Evolutionary conservation across 352 stramenopile genomes (phyloP), one percentile per base, ranked within the genome.

Genomic region (Globisporangium heterothallicum): DNA sequence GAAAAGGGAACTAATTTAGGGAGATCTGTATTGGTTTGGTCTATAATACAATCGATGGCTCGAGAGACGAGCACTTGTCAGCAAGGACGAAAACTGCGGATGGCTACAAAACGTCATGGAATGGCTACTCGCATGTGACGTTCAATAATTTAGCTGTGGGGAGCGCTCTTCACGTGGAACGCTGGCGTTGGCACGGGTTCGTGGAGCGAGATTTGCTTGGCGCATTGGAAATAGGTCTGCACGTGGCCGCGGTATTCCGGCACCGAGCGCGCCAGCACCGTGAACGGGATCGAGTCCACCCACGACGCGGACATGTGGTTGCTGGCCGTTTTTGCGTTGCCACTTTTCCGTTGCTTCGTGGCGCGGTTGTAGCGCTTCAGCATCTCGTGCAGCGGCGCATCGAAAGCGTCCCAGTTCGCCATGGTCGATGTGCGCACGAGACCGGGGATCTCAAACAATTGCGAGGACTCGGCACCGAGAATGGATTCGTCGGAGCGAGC

Each of bases 401-500:
- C 79, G 45, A 88, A 88, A 7, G 58, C 72, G 13, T 88, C 70
- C 79, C 79, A 90, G 47, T 61, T 77, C 6, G 49, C 57, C 26
- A 54, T 56, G 13, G 57, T 61, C 4, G 61, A 42, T 3, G 59
- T 55, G 30, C 72, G 74, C 24, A 88, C 64, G 29, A 90, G 66
- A 3, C 76, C 78, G 22, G 72, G 74, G 53, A 90, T 88, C 42
- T 90, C 79, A 40, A 90, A 90, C 6, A 90, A 58, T 32, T 71
- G 63, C 21, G 74, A 63, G 1, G 70, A 78, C 30, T 81, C 74
- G 6, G 73, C 62, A 4, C 81, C 81, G 61, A 93, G 79, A 32
- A 93, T 59, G 1, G 70, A 64, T 54, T 85, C 79, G 40, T 93
- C 82, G 34, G 82, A 93, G 45, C 69, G 72, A 44, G 82, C 78